These are phyloP conservation scores for Rhizopogon rudus DNA, from an alignment of 768 basidiomycete species.

Conservation along the genomic window DNA sequence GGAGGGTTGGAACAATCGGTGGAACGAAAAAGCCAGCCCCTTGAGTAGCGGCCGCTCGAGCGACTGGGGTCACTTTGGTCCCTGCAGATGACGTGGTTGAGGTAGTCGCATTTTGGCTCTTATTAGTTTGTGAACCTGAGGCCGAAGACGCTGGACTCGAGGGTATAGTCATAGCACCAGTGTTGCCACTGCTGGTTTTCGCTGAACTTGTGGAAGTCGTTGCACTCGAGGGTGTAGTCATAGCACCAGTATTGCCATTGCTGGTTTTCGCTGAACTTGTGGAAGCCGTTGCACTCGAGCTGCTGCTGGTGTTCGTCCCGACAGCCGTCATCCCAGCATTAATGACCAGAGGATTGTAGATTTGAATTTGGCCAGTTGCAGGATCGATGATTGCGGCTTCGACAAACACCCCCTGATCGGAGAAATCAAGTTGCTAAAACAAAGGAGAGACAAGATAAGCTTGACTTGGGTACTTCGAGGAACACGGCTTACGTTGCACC, in stretches of 20 bases:
- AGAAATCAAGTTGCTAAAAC: constrained; percentile 21
- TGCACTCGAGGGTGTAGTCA: neutral
- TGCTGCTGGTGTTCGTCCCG: constrained; percentile 1
- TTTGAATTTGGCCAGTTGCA: constrained; percentile 20
- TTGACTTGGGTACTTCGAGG: neutral
- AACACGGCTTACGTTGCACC: constrained; percentile 17
- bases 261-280: neutral
- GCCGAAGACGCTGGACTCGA: neutral
- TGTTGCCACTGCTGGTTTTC: neutral
- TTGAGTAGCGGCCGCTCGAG: neutral
- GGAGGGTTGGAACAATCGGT: constrained; percentile 18
- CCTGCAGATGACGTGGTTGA: neutral
- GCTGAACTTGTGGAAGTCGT: neutral
- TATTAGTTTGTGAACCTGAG: neutral
- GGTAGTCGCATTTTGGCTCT: neutral
- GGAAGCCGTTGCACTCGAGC: neutral
- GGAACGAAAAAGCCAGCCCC: constrained; percentile 17
- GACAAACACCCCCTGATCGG: constrained; percentile 19
- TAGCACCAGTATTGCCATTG: neutral
- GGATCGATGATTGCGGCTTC: constrained; percentile 26
- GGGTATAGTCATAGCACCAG: neutral
- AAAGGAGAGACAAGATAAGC: neutral
- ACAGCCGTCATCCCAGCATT: constrained; percentile 20
- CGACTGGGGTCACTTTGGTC: neutral
- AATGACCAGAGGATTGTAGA: constrained; percentile 25